phyloP scores from a whole-genome alignment of 305 asterid genomes.

The Coffea humblotiana region DNA sequence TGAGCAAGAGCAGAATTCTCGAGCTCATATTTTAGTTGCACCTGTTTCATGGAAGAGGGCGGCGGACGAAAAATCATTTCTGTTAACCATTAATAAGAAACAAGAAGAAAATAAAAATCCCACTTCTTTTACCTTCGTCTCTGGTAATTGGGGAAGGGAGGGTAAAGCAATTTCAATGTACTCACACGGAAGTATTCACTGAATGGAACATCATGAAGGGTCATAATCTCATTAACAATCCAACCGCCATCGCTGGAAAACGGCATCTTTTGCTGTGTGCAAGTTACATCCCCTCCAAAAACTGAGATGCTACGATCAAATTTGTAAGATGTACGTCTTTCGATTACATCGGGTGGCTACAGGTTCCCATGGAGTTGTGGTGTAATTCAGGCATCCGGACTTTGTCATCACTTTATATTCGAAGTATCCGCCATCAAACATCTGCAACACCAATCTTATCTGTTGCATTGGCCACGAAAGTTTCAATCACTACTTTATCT shows the following conservation, averaged over 20 bases:
- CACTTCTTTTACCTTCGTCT: not conserved
- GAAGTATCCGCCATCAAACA: slow-evolving; percentile 78
- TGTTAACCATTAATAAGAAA: not conserved
- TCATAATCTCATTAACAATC: slow-evolving; percentile 63
- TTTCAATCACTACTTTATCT: not conserved
- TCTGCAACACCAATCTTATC: slow-evolving; percentile 60
- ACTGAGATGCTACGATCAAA: slow-evolving; percentile 61
- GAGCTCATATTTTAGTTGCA: slow-evolving; percentile 54
- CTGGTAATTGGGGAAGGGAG: not conserved
- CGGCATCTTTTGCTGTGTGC: slow-evolving; percentile 61
- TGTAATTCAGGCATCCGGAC: slow-evolving; percentile 70
- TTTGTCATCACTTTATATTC: slow-evolving; percentile 76
- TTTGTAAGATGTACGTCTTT: slow-evolving; percentile 64
- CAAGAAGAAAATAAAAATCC: not conserved
- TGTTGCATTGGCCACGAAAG: slow-evolving; percentile 27
- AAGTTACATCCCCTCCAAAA: slow-evolving; percentile 78
- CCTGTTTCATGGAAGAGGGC: slow-evolving; percentile 37
- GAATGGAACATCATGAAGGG: slow-evolving; percentile 70
- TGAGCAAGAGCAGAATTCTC: slow-evolving; percentile 41
- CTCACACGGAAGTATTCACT: slow-evolving; percentile 73
- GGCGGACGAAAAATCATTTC: not conserved
- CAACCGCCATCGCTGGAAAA: slow-evolving; percentile 52
- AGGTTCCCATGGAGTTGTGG: slow-evolving; percentile 59
- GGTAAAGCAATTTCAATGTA: not conserved
- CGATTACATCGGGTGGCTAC: slow-evolving; percentile 38